Percentiles rank a stretch among this genome's conserved stretches.
Conservation (phyloP, 306 rosid genomes). For the Citrullus colocynthis region DNA sequence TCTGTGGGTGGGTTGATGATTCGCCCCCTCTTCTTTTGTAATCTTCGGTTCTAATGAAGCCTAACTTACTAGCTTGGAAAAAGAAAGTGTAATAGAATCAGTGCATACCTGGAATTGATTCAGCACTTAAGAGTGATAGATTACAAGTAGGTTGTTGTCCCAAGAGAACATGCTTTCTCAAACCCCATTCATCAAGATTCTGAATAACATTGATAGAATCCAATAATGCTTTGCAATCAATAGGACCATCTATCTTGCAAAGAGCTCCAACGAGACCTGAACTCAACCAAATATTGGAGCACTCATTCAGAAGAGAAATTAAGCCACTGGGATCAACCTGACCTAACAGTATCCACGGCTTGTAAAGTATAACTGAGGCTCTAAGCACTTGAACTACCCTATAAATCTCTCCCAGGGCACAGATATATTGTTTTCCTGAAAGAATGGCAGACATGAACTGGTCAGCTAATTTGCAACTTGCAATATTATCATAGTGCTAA, state of each 20-base stretch:
- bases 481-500: slow-evolving; percentile 11
- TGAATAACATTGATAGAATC: slow-evolving; percentile 49
- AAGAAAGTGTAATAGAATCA: not conserved
- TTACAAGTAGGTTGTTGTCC: slow-evolving; percentile 48
- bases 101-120: slow-evolving; percentile 53
- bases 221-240: slow-evolving; percentile 31
- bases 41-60: not conserved
- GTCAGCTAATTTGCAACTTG: not conserved
- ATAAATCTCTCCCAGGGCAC: slow-evolving; percentile 77
- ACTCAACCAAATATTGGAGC: slow-evolving; percentile 52
- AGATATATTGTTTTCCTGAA: slow-evolving; percentile 49
- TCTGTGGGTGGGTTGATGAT: not conserved
- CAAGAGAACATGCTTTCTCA: slow-evolving; percentile 32
- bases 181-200: slow-evolving; percentile 40
- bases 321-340: slow-evolving; percentile 28
- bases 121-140: slow-evolving; percentile 53
- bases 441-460: not conserved
- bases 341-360: slow-evolving; percentile 54
- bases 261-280: slow-evolving; percentile 78
- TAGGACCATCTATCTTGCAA: slow-evolving; percentile 22
- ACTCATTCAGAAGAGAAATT: slow-evolving; percentile 42
- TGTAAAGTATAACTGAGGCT: slow-evolving; percentile 53
- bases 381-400: slow-evolving; percentile 58
- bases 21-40: not conserved
- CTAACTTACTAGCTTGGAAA: not conserved